Base-by-base conservation (phyloP, 768 basidiomycete genomes). In the Sporobolomyces roseus region DNA sequence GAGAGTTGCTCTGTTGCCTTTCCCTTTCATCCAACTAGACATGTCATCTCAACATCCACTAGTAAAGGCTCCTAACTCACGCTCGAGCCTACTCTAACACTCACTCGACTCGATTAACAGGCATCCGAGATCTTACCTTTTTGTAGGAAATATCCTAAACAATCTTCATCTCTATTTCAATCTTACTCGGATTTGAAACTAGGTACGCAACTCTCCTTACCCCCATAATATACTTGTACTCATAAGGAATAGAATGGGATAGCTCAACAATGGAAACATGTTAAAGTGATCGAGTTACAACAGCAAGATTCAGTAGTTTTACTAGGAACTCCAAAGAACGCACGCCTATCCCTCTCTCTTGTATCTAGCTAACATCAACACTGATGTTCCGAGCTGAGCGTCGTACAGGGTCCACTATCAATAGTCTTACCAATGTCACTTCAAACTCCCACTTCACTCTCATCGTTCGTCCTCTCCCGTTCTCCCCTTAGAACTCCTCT, bases 191-290 rank as follows among this genome's bases (percentile, higher is more conserved):
- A 73, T 60, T 56, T 73, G 51, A 41, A 54, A 16, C 71, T 73
- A 38, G 67, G 71, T 72, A 43, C 25, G 27, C 29, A 13, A 29
- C 25, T 7, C 32, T n/a, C 21, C 12, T 4, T 3, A 16, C 36
- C 21, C 27, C 3, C 29, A 32, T 33, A 0, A 51, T 13, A 29
- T 1, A 5, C 1, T 35, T 3, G 0, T 27, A 25, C 1, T 35
- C 6, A 0, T 27, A 25, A 25, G 27, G 23, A 48, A 17, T 27
- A 5, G 52, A 7, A 33, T 7, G 9, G 16, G 6, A 35, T 23
- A 72, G 71, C 71, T 19, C 71, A 72, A 46, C 56, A 61, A 48
- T 72, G 71, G 71, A 50, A 33, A 21, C 66, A 68, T 27, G 32
- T 72, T 38, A 49, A 62, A 38, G 71, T 68, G 33, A 35, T 72